phyloP scores from a whole-genome alignment of 2,329 filamentous ascomycete species.

The Neophaeococcomyces mojaviensis region DNA sequence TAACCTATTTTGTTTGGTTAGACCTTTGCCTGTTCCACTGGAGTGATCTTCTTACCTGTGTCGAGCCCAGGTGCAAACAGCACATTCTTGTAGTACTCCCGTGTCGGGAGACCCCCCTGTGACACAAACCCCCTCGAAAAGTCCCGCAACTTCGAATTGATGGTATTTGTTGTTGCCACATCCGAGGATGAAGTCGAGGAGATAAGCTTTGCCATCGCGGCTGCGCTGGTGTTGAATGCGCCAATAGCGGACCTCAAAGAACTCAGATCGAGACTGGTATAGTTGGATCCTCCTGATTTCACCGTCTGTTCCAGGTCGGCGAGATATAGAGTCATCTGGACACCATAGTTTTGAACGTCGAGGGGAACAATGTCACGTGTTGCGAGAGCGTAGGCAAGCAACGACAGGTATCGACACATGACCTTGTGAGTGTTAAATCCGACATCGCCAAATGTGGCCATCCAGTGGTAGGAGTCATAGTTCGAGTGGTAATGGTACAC shows the following conservation, averaged over 20 bases:
- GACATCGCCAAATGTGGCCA: slow-evolving; percentile 62
- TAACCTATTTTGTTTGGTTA: slow-evolving; percentile 24
- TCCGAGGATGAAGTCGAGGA: slow-evolving; percentile 10
- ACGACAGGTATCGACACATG: slow-evolving; percentile 41
- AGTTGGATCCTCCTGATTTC: slow-evolving; percentile 24
- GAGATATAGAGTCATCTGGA: slow-evolving; percentile 30
- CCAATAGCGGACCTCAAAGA: slow-evolving; percentile 30
- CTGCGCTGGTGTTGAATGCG: slow-evolving; percentile 27
- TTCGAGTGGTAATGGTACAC: slow-evolving; percentile 74
- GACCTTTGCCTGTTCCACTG: too few species aligned
- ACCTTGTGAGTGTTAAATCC: slow-evolving; percentile 43
- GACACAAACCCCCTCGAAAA: slow-evolving; percentile 40
- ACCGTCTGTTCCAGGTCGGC: slow-evolving; percentile 25
- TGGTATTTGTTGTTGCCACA: slow-evolving; percentile 24
- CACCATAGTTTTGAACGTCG: slow-evolving; percentile 33
- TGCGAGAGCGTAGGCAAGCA: slow-evolving; percentile 37
- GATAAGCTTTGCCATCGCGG: slow-evolving; percentile 12
- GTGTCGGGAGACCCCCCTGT: slow-evolving; percentile 38
- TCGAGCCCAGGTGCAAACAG: slow-evolving; percentile 41
- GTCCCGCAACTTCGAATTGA: slow-evolving; percentile 41
- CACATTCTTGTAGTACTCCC: slow-evolving; percentile 41
- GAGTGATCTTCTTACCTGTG: slow-evolving; percentile 19
- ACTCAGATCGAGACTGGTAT: slow-evolving; percentile 19
- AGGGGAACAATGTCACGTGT: slow-evolving; percentile 33
- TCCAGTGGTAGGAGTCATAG: slow-evolving; percentile 80